Evolutionary conservation across 2,329 filamentous ascomycete genomes (phyloP).

Genomic region (Colletotrichum sp.): DNA sequence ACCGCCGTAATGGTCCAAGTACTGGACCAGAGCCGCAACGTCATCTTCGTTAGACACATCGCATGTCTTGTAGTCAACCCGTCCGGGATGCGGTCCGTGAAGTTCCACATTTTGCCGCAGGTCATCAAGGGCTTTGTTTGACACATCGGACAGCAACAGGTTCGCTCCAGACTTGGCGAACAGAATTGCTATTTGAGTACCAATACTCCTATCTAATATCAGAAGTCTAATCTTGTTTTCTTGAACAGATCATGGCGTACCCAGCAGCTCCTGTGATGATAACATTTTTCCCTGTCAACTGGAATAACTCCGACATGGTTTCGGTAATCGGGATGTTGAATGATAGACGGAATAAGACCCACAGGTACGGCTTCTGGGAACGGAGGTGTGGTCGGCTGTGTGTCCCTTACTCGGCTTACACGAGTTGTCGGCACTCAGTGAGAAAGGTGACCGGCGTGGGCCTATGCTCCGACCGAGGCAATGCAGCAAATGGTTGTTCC

Average conservation of each 20-base stretch:
- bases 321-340: background rate
- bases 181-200: slow-evolving; percentile 75
- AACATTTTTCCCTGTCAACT: slow-evolving; percentile 35
- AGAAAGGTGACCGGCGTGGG: background rate
- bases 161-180: slow-evolving; percentile 75
- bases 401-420: background rate
- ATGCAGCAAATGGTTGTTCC: background rate
- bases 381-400: background rate
- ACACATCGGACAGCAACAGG: slow-evolving; percentile 75
- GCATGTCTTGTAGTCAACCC: slow-evolving; percentile 40
- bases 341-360: background rate
- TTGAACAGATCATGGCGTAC: slow-evolving; percentile 45
- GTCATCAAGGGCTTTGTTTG: slow-evolving; percentile 67
- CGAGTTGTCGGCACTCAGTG: background rate
- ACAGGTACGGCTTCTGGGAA: background rate
- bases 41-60: slow-evolving; percentile 75
- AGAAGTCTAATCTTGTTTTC: background rate
- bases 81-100: slow-evolving; percentile 54
- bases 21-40: slow-evolving; percentile 64
- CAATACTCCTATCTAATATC: slow-evolving; percentile 54
- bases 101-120: slow-evolving; percentile 63
- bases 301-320: slow-evolving; percentile 2
- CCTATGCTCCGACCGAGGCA: background rate
- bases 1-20: slow-evolving; percentile 72
- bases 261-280: slow-evolving; percentile 74